Evolutionary conservation across 768 basidiomycete species (phyloP), one percentile per base, ranked within the genome.

Genomic region (Cytidiella melzeri): DNA sequence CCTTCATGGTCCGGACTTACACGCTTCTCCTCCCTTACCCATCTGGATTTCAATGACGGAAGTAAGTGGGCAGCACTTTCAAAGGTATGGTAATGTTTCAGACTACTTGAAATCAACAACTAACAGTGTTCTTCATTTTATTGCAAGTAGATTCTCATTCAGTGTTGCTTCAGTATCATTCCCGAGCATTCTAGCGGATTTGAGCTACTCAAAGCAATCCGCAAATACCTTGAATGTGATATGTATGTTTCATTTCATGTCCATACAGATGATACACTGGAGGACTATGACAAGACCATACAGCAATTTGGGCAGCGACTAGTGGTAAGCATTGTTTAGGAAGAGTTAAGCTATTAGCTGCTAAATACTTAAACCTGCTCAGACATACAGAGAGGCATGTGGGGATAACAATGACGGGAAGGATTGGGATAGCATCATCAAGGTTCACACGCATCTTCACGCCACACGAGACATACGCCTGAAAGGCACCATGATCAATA

Each of bases 381-480:
- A 43, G 30, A 25, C 21, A 12, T 43, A 27, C 19, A 11, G 36
- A 18, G 21, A 18, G 11, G 24, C 20, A 43, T 49, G 30, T 26
- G 28, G 20, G 4, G n/a, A 10, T 53, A 39, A 44, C 23, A 9
- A 24, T n/a, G n/a, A 43, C 5, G 12, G 20, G 24, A 43, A 46
- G 37, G 34, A 21, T 28, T 28, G 15, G 23, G 25, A 36, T 58
- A 51, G 54, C 45, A 55, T 19, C 48, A 53, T 41, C 51, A 58
- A 58, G 36, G 15, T 27, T 1, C 57, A 58, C 28, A 50, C 23
- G 3, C 44, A 48, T 25, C n/a, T 30, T 12, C 57, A 58, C 49
- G 34, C n/a, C 3, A 43, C 38, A 12, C 24, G 41, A 9, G 54
- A 55, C 25, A 58, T 58, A 6, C 3, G 18, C 1, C 34, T 19